A percentile compares a stretch with the other conserved stretches of the same genome.
Evolutionary conservation across 2,329 filamentous ascomycete genomes (phyloP).

Genomic region (Cercospora sp.): DNA sequence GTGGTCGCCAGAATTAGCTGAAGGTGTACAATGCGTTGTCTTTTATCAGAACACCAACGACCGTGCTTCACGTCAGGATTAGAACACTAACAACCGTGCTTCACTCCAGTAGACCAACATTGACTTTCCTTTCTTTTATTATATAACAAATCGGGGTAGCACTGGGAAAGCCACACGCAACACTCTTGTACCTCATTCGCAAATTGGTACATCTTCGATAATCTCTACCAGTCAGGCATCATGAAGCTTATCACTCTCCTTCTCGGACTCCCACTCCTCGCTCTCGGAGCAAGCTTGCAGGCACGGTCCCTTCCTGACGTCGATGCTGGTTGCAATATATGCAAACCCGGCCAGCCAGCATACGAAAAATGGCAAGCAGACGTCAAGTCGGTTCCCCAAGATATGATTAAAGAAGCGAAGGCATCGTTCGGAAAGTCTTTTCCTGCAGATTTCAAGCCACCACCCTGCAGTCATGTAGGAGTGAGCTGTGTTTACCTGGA

Average conservation of each 20-base stretch:
- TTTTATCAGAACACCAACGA: not conserved
- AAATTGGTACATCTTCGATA: not conserved
- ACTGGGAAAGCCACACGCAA: not conserved
- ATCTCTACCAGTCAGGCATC: not conserved
- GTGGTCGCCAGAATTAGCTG: not conserved
- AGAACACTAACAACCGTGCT: not conserved
- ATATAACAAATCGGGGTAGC: not conserved
- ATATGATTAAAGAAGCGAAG: not conserved
- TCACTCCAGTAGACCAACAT: not conserved
- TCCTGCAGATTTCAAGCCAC: not conserved
- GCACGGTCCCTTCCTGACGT: not conserved
- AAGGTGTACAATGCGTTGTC: not conserved
- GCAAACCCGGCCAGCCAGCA: not conserved
- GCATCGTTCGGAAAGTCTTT: not conserved
- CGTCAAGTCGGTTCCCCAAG: not conserved
- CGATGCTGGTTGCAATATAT: not conserved
- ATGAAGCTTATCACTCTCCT: not conserved
- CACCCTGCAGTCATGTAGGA: not conserved
- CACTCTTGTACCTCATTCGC: not conserved
- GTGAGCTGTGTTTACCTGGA: not conserved
- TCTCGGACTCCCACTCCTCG: not conserved
- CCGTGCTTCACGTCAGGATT: not conserved
- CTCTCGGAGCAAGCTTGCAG: not conserved
- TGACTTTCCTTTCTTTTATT: not conserved
- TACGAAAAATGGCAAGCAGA: not conserved